Base-by-base conservation (phyloP, 768 basidiomycete species). In the Phanerochaete sordida region DNA sequence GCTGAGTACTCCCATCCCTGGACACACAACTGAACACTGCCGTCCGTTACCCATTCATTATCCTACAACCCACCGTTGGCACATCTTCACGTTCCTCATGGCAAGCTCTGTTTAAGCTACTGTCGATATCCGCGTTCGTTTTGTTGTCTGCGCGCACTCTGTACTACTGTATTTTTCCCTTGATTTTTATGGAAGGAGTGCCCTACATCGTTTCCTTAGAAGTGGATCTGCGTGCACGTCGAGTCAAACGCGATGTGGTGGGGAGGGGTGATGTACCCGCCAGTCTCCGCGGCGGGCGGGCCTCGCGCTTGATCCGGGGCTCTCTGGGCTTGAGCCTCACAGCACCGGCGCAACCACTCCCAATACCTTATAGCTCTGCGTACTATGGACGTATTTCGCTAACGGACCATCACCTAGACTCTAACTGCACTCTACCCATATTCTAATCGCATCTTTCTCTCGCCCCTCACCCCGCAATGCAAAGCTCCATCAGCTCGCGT, bases 1-100 rank as follows among this genome's bases (percentile, higher is more conserved):
- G 95, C 77, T 95, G 67, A 81, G 56, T 11, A 28, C 51, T 54
- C 37, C 26, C 23, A 27, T 15, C 58, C 56, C 28, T 58, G 59
- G 64, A 62, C 60, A 57, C 58, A 44, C 30, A 2, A 13, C 27
- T 55, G 39, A 58, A 57, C 51, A 61, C 54, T 61, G 57, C 56
- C 31, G 47, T 57, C 52, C 57, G 63, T 66, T 69, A 69, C 65
- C 67, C 48, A n/a, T 15, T 39, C 56, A 57, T 58, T 43, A 58
- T 59, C n/a, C 49, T 39, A 45, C 28, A 28, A n/a, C 50, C 31
- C 35, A 37, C 53, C 23, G 21, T 39, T 54, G n/a, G 4, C 35
- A 24, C 23, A 39, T 43, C 23, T 54, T 30, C 13, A 54, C 35
- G 24, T 54, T 43, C 35, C 53, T 43, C 35, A 15, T 33, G 53